These are phyloP conservation scores for Forsythia viridissima DNA, from an alignment of 257 asterid genomes.

Conservation along the genomic window DNA sequence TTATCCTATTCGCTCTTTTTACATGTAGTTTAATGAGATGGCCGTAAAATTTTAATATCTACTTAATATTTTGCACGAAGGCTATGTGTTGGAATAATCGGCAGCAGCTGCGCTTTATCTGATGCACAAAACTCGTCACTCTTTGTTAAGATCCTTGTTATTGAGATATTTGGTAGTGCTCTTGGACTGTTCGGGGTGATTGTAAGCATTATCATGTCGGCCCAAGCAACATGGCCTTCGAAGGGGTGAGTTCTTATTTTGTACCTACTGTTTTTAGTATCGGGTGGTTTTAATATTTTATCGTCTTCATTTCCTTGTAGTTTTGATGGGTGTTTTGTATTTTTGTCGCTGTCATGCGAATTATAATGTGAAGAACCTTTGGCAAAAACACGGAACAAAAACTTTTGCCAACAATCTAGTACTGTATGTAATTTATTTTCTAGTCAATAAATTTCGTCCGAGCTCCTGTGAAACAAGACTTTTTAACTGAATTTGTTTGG, in stretches of 20 bases:
- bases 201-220: slow-evolving; percentile 98
- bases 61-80: slow-evolving; percentile 36
- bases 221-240: slow-evolving; percentile 97
- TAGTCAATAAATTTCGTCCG: slow-evolving; percentile 25
- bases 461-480: background rate
- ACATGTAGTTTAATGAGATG: background rate
- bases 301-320: slow-evolving; percentile 9
- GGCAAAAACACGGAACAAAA: slow-evolving; percentile 19
- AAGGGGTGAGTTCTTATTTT: slow-evolving; percentile 38
- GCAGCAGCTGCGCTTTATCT: slow-evolving; percentile 98
- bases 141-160: slow-evolving; percentile 94
- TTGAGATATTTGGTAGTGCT: slow-evolving; percentile 98
- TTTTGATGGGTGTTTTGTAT: slow-evolving; percentile 15
- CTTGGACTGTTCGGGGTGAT: slow-evolving; percentile 95
- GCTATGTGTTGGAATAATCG: slow-evolving; percentile 94
- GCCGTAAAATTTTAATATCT: slow-evolving; percentile 12
- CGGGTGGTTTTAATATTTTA: slow-evolving; percentile 22
- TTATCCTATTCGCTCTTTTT: slow-evolving; percentile 4
- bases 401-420: slow-evolving; percentile 19
- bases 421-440: slow-evolving; percentile 37
- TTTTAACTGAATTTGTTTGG: background rate
- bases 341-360: slow-evolving; percentile 26
- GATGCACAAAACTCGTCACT: slow-evolving; percentile 99
- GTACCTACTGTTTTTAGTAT: slow-evolving; percentile 3
- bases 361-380: slow-evolving; percentile 20